Base-by-base conservation (phyloP, 2,329 filamentous ascomycete species). In the Fusarium sulawesiense region DNA sequence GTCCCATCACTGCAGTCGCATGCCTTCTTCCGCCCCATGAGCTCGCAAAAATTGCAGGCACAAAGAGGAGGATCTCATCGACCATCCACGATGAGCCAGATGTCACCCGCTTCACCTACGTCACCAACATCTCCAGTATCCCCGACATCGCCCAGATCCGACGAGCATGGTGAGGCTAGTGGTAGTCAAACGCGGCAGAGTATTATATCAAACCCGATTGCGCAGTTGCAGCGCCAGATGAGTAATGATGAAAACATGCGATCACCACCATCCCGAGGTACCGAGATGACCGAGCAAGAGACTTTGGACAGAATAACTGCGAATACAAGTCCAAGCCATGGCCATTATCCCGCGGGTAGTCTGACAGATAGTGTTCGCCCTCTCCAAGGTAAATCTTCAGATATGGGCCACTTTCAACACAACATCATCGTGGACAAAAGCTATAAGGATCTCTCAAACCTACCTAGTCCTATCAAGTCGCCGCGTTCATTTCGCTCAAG, bases 1-100 rank as follows among this genome's bases (percentile, higher is more conserved):
- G 94, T 97, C 21, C 94, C 96, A 2, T 94, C 92, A 3, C 83
- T 99, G 56, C 91, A 93, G 4, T 94, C 93, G 18, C 92, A 95
- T 76, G 95, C 93, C 56, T 98, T 99, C 83, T 97, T 97, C 78
- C 92, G 91, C 23, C 96, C 96, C 41, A 97, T 99, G 93, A 98
- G 94, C 82, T 97, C 95, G 25, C 94, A 97, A 79, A 92, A 93
- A 78, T 84, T 98, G 53, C 95, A 98, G 81, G 94, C 94, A 57
- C 96, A 98, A 80, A 87, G 95, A 78, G 90, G 76, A 68, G 88
- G 91, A 69, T 86, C 80, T 11, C 77, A 82, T 40, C 82, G 86
- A 23, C 82, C 84, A 8, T 72, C 79, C 16, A 83, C 81, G 23
- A 78, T 81, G 72, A 78, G 76, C 58, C 82, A 84, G 46, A 73